Evolutionary conservation across 352 stramenopile species (phyloP), one percentile per base, ranked within the genome.

Genomic region (Globisporangium recalcitrans): DNA sequence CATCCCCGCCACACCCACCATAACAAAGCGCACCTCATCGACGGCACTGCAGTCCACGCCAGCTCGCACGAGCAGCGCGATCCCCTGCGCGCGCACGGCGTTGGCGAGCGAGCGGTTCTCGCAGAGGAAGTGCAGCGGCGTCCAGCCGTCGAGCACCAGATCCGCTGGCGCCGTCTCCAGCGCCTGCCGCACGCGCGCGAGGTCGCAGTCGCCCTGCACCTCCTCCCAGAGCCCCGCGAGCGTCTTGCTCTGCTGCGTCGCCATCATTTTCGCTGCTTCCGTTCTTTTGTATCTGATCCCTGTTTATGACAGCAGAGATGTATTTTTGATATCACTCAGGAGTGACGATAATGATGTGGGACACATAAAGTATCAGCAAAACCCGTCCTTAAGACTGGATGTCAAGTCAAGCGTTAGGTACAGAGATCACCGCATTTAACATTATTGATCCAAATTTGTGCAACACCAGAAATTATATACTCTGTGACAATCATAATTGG

Each of bases 91-190:
- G 19, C 82, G 78, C 9, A 52, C 55, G 29, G 52, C 53, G 48
- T 85, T 69, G 19, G 67, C 64, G 51, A 86, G 68, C 4, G 63
- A 63, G 38, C 77, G 77, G 55, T 92, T 93, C 40, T 91, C 82
- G 36, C 82, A 83, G 24, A 78, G 55, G 44, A 82, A 95, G 48
- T 93, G 85, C 58, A 95, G 73, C 55, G 82, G 82, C 27, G 82
- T 85, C 85, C 85, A 95, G 38, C 82, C 82, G 54, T 95, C 85
- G 38, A 88, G 64, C 65, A 74, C 7, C 1, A 69, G 52, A 1
- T 51, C 60, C 4, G 19, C n/a, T 1, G 31, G 29, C 10, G 52
- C 61, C 10, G 31, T 29, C 11, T 72, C 70, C 6, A 85, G 70
- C 36, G 67, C 74, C 27, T 68, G 59, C 64, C 80, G 61, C 21